Percentiles rank a stretch among this genome's conserved stretches.
Conservation (phyloP, 352 stramenopile genomes). For the Phytophthora megakarya region DNA sequence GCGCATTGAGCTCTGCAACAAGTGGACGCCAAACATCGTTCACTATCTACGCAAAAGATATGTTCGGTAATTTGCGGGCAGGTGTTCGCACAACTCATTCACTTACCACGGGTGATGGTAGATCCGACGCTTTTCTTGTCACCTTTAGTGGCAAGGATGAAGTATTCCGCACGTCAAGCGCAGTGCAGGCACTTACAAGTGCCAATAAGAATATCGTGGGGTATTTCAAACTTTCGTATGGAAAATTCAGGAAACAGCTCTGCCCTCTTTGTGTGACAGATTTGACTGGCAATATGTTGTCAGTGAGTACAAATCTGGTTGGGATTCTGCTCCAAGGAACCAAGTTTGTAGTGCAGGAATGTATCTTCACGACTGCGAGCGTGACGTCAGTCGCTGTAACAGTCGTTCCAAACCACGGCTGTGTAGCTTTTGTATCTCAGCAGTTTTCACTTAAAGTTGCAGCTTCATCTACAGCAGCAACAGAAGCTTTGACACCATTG, state of each 20-base stretch:
- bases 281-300: constrained; percentile 57
- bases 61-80: constrained; percentile 92
- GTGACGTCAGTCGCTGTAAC: constrained; percentile 55
- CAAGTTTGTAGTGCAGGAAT: constrained; percentile 76
- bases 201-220: constrained; percentile 33
- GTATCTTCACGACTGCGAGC: constrained; percentile 61
- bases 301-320: constrained; percentile 63
- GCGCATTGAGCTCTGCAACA: constrained; percentile 74
- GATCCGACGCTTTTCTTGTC: constrained; percentile 93
- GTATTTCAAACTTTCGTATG: constrained; percentile 79
- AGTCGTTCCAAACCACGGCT: constrained; percentile 64
- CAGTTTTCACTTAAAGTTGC: constrained; percentile 51
- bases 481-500: constrained; percentile 57
- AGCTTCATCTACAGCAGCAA: constrained; percentile 15
- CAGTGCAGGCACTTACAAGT: constrained; percentile 76
- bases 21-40: constrained; percentile 90
- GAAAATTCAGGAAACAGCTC: constrained; percentile 54
- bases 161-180: constrained; percentile 85
- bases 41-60: constrained; percentile 87
- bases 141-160: constrained; percentile 73
- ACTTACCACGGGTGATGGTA: constrained; percentile 75
- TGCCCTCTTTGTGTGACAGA: constrained; percentile 63
- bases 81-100: constrained; percentile 75
- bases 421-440: constrained; percentile 47
- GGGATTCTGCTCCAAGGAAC: constrained; percentile 53